Evolutionary conservation across 2,329 filamentous ascomycete genomes (phyloP).

Genomic region (Leptographium galeiforme): DNA sequence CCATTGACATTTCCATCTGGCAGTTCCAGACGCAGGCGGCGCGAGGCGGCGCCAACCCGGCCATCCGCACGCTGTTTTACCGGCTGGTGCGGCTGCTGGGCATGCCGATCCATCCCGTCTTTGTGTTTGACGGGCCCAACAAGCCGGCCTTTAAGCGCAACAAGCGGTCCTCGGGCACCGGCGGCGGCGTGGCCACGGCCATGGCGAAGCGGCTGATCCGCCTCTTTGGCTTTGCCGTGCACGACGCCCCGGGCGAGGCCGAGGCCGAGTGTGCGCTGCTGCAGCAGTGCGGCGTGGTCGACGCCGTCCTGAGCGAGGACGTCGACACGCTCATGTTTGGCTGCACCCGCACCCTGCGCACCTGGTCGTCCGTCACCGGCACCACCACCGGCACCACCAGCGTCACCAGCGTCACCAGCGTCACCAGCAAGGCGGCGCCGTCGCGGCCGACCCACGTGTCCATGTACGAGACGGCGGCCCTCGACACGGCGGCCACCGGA

Average conservation of each 20-base stretch:
- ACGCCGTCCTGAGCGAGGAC: constrained; percentile 91
- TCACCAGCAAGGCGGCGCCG: constrained; percentile 51
- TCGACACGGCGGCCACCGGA: constrained; percentile 29
- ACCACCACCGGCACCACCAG: neutral
- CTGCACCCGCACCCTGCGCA: constrained; percentile 62
- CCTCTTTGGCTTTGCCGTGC: constrained; percentile 70
- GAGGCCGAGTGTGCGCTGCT: constrained; percentile 90
- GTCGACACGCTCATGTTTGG: constrained; percentile 98
- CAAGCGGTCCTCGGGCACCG: constrained; percentile 54
- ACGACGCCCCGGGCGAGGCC: constrained; percentile 86
- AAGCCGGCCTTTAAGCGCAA: constrained; percentile 70
- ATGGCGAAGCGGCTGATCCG: constrained; percentile 74
- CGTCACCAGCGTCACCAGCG: too few species aligned
- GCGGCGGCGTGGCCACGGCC: constrained; percentile 54
- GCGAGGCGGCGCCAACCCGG: constrained; percentile 66
- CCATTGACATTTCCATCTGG: constrained; percentile 95
- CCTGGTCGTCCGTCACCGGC: constrained; percentile 54
- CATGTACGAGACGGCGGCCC: constrained; percentile 54
- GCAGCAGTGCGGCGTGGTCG: constrained; percentile 69
- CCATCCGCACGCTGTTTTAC: constrained; percentile 84
- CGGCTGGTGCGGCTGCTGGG: constrained; percentile 50
- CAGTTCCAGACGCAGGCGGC: constrained; percentile 81
- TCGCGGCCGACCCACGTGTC: constrained; percentile 80
- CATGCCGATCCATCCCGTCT: constrained; percentile 35
- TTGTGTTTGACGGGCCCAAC: constrained; percentile 39